A percentile compares a stretch with the other conserved stretches of the same genome.
Conservation (phyloP, 176 grass and related monocot genomes). For the Zoysia japonica region DNA sequence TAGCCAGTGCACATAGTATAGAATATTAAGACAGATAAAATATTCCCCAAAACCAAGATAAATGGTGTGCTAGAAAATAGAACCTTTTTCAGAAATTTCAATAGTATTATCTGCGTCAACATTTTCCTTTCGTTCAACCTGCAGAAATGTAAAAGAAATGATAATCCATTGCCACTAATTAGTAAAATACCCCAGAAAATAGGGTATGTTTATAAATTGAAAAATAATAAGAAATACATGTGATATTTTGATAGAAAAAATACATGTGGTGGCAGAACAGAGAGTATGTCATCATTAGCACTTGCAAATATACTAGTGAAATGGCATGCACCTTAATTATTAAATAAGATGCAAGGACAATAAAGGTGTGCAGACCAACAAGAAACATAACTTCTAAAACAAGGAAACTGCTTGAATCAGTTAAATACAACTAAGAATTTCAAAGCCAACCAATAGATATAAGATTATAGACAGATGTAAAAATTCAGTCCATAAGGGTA, state of each 20-base stretch:
- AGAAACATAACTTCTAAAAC: conserved; percentile 16
- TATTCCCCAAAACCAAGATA: not conserved
- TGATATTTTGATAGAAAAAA: not conserved
- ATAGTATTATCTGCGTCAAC: not conserved
- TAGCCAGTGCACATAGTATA: conserved; percentile 11
- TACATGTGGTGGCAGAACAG: not conserved
- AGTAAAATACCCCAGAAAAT: conserved; percentile 20
- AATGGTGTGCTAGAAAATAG: not conserved
- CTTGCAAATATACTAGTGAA: conserved; percentile 19
- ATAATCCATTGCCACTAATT: conserved; percentile 11
- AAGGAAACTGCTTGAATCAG: not conserved
- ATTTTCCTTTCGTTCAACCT: conserved; percentile 44
- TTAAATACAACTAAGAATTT: not conserved
- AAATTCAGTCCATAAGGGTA: conserved; percentile 2
- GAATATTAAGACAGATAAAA: conserved; percentile 7
- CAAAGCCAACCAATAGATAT: not conserved
- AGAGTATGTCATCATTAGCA: conserved; percentile 7
- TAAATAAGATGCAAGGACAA: not conserved
- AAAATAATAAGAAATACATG: conserved; percentile 11
- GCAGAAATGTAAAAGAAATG: conserved; percentile 33
- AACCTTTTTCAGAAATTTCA: conserved; percentile 50
- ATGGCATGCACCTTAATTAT: not conserved
- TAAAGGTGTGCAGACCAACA: not conserved
- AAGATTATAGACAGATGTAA: not conserved
- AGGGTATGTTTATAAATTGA: not conserved